Evolutionary conservation across 768 basidiomycete genomes (phyloP), one percentile per base, ranked within the genome.

Genomic region (Rhodotorula kratochvilovae): DNA sequence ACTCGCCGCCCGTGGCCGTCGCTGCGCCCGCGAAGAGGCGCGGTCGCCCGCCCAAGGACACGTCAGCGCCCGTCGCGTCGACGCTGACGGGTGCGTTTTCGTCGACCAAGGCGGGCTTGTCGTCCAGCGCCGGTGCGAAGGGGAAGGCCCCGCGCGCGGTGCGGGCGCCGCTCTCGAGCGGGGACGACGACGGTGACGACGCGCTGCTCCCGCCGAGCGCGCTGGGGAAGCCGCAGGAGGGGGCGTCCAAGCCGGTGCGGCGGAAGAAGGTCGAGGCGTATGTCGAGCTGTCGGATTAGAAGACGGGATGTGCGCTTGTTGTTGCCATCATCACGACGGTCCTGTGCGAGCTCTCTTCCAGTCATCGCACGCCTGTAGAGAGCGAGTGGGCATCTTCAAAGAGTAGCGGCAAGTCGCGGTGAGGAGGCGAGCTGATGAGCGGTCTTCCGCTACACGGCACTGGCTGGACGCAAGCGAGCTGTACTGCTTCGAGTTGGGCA

Each of bases 281-380:
- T 19, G 48, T 70, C 53, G 68, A 70, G 50, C 31, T 70, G 62
- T 65, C 63, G 10, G 68, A 70, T 23, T 70, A 39, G 39, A 7
- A 39, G 39, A n/a, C n/a, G n/a, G n/a, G n/a, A n/a, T n/a, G n/a
- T n/a, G n/a, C n/a, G n/a, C n/a, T n/a, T n/a, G n/a, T n/a, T n/a
- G n/a, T n/a, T n/a, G n/a, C n/a, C n/a, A n/a, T n/a, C n/a, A n/a
- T n/a, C n/a, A n/a, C n/a, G n/a, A n/a, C n/a, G n/a, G n/a, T n/a
- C n/a, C n/a, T n/a, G n/a, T n/a, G n/a, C n/a, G n/a, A n/a, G n/a
- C n/a, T n/a, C n/a, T n/a, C n/a, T n/a, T n/a, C n/a, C n/a, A n/a
- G n/a, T n/a, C n/a, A n/a, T n/a, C n/a, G n/a, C n/a, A n/a, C n/a
- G n/a, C n/a, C n/a, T n/a, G n/a, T n/a, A n/a, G n/a, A n/a, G n/a